Percentiles rank a stretch among this genome's conserved stretches.
Conservation (phyloP, 1,284 basidiomycete species). For the Coniferiporia weirii region DNA sequence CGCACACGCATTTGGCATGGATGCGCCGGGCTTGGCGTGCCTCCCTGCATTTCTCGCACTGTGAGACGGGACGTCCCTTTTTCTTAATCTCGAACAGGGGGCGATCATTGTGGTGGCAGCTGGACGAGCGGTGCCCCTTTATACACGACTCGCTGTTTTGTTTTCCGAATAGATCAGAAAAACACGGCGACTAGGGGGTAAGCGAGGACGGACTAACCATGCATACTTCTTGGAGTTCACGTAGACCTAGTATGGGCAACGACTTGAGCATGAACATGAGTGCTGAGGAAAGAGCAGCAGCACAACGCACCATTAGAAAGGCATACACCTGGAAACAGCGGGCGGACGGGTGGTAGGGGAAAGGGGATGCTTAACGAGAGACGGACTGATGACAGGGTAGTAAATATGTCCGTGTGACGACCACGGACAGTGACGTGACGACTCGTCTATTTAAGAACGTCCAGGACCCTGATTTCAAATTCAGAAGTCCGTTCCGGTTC, state of each 20-base stretch:
- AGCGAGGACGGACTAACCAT: conserved; percentile 43
- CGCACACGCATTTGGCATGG: conserved; percentile 71
- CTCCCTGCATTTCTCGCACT: conserved; percentile 75
- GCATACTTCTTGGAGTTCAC: conserved; percentile 82
- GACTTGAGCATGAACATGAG: not conserved
- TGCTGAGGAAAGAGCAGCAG: not conserved
- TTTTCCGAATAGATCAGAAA: not conserved
- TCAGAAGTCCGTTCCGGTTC: too few species aligned
- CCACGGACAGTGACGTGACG: too few species aligned
- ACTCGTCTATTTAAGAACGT: too few species aligned
- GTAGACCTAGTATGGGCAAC: conserved; percentile 44
- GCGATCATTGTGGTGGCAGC: conserved; percentile 74
- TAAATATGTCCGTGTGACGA: too few species aligned
- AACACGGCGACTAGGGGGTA: conserved; percentile 6
- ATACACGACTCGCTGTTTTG: conserved; percentile 73
- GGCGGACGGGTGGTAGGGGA: too few species aligned
- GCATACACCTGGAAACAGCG: not conserved
- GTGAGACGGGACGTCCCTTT: conserved; percentile 80
- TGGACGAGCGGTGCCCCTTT: conserved; percentile 83
- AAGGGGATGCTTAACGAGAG: too few species aligned
- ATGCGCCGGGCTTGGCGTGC: conserved; percentile 67
- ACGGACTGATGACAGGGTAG: too few species aligned
- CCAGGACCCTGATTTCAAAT: too few species aligned
- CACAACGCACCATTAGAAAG: not conserved
- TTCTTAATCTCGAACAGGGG: conserved; percentile 84